These are phyloP conservation scores for Aspergillus versicolor DNA, from an alignment of 2,329 filamentous ascomycete genomes.

Conservation along the genomic window DNA sequence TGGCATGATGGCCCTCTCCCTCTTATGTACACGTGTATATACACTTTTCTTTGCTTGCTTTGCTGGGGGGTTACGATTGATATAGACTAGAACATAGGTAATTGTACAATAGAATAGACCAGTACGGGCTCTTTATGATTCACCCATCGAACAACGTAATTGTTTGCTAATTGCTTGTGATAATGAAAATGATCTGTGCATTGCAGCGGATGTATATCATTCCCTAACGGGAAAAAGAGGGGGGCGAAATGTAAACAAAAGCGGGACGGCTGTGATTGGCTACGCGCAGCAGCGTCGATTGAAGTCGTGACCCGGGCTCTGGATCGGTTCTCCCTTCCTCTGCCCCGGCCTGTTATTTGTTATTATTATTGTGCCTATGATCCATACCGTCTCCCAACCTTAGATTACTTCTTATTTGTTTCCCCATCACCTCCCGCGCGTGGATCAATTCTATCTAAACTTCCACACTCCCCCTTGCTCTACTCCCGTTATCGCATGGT, in stretches of 20 bases:
- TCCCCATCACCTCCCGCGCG: background rate
- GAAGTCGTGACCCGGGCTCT: background rate
- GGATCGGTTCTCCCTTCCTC: conserved; percentile 14
- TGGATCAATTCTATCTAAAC: background rate
- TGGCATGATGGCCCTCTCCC: conserved; percentile 6
- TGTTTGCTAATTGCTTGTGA: no score
- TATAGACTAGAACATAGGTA: conserved; percentile 12
- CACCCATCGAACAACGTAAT: no score
- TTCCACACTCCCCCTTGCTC: conserved; percentile 8
- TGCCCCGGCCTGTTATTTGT: conserved; percentile 9
- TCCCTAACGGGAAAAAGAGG: conserved; percentile 5
- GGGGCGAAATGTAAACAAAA: conserved; percentile 24
- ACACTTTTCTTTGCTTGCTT: conserved; percentile 4
- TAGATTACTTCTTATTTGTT: conserved; percentile 1
- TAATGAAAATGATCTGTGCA: no score
- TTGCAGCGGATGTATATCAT: background rate
- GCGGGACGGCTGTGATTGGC: conserved; percentile 10
- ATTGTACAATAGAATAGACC: conserved; percentile 9
- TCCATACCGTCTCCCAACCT: background rate
- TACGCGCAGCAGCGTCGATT: background rate
- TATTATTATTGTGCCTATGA: conserved; percentile 4
- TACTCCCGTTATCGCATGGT: conserved; percentile 45
- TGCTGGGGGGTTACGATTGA: background rate
- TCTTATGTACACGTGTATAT: conserved; percentile 10
- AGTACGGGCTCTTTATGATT: no score